These are phyloP conservation scores for Leishmania turanica DNA, from an alignment of 208 protist species.

Conservation along the genomic window DNA sequence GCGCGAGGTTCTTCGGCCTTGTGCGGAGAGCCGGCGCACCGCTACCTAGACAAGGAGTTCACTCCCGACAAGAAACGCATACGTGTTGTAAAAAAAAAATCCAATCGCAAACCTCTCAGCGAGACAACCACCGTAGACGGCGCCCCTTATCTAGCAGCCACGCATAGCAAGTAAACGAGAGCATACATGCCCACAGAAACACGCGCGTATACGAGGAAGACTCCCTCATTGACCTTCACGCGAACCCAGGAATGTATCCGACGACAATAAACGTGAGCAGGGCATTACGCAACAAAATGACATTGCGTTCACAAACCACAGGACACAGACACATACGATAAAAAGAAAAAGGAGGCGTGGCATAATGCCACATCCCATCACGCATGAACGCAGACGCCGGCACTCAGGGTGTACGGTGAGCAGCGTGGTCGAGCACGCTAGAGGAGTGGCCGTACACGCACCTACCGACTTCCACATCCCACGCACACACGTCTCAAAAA, in stretches of 20 bases:
- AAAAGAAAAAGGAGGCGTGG: neutral
- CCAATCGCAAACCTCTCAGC: neutral
- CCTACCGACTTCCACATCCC: neutral
- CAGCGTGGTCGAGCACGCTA: neutral
- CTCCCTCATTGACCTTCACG: neutral
- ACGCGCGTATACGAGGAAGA: neutral
- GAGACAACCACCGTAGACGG: neutral
- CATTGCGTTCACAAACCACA: neutral
- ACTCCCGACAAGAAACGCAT: neutral
- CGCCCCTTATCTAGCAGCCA: neutral
- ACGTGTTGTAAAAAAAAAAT: neutral
- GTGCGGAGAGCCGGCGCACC: neutral
- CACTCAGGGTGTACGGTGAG: neutral
- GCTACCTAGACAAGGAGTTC: neutral
- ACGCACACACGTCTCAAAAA: constrained; percentile 5
- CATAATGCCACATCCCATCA: neutral
- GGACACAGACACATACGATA: neutral
- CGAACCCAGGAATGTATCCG: neutral
- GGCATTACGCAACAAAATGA: neutral
- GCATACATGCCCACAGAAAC: neutral
- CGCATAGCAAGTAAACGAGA: neutral
- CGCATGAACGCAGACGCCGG: neutral
- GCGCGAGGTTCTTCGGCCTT: neutral
- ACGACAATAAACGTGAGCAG: neutral
- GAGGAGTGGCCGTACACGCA: too few relatives aligned